Conservation (phyloP, 2,329 filamentous ascomycete genomes). For the Aureobasidium sp. region DNA sequence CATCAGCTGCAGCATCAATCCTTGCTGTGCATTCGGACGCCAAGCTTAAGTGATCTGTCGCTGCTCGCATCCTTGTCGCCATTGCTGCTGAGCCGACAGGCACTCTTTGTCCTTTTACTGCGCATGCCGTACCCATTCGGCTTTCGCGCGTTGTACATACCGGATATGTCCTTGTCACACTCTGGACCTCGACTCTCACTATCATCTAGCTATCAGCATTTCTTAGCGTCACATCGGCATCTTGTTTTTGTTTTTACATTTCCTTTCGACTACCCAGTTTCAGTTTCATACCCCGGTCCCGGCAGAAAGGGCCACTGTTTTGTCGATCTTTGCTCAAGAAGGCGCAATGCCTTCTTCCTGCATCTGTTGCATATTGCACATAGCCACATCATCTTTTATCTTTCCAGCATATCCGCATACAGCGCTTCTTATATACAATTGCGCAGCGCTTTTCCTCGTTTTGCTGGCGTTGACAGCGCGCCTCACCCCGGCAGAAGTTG, state of each 20-base stretch:
- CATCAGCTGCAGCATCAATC: slow-evolving; percentile 53
- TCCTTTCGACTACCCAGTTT: slow-evolving; percentile 1
- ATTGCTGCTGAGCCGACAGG: neutral
- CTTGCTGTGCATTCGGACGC: slow-evolving; percentile 2
- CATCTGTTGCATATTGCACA: slow-evolving; percentile 11
- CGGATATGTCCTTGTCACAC: slow-evolving; percentile 13
- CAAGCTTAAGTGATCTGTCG: neutral
- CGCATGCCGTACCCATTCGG: slow-evolving; percentile 4
- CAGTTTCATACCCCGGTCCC: slow-evolving; percentile 13
- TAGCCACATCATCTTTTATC: slow-evolving; percentile 8
- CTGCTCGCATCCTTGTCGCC: neutral
- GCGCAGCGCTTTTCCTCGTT: neutral
- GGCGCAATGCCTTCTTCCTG: neutral
- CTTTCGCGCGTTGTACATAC: slow-evolving; percentile 7
- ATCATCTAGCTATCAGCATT: slow-evolving; percentile 14
- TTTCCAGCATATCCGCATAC: neutral
- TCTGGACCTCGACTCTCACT: neutral
- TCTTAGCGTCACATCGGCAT: slow-evolving; percentile 10
- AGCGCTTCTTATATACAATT: neutral
- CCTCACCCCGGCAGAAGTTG: neutral
- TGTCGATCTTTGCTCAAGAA: slow-evolving; percentile 8
- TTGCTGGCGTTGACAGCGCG: slow-evolving; percentile 4
- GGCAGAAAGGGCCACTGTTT: slow-evolving; percentile 5
- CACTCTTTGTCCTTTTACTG: neutral
- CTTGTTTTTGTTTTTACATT: slow-evolving; percentile 5